These are phyloP conservation scores for Sungouiozyma intestinalis DNA, from an alignment of 805 yeast species.

Conservation along the genomic window DNA sequence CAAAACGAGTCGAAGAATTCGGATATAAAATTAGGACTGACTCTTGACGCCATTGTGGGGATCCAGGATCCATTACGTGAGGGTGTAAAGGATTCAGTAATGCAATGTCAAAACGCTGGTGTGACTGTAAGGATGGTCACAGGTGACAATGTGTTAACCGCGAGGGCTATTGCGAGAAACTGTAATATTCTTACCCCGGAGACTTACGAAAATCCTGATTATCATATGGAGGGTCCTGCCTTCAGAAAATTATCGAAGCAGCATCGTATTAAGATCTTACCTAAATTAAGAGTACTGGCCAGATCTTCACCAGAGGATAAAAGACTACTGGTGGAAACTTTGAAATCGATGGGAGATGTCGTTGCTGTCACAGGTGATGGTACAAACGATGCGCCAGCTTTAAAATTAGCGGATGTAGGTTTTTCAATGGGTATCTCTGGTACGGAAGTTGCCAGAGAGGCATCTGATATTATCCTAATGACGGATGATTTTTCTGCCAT, in stretches of 20 bases:
- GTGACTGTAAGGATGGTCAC: slow-evolving; percentile 96
- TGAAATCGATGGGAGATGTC: slow-evolving; percentile 75
- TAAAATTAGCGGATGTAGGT: slow-evolving; percentile 94
- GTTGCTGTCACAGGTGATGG: slow-evolving; percentile 99
- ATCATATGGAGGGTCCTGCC: slow-evolving; percentile 87
- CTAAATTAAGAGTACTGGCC: slow-evolving; percentile 74
- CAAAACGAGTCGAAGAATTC: neutral
- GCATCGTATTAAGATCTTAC: slow-evolving; percentile 54
- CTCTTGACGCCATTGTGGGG: slow-evolving; percentile 72
- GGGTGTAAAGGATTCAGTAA: slow-evolving; percentile 85
- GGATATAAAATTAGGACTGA: slow-evolving; percentile 32
- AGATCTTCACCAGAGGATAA: slow-evolving; percentile 96
- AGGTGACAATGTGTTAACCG: slow-evolving; percentile 89
- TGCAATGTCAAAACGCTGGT: slow-evolving; percentile 80
- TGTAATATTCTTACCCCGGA: slow-evolving; percentile 61
- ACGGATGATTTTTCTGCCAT: slow-evolving; percentile 91
- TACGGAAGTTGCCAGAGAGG: slow-evolving; percentile 97
- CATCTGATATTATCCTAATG: slow-evolving; percentile 85
- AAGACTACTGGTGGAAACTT: slow-evolving; percentile 69
- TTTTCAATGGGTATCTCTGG: slow-evolving; percentile 98
- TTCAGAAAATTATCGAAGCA: slow-evolving; percentile 57
- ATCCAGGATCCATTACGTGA: slow-evolving; percentile 89
- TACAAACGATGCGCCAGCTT: slow-evolving; percentile 97
- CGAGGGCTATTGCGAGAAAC: slow-evolving; percentile 76
- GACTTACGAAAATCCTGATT: slow-evolving; percentile 40